A percentile compares a stretch with the other conserved stretches of the same genome.
Conservation (phyloP, 176 grass and related monocot genomes). For the Hordeum vulgare region MorexV3_pseudomolecules_assembly NC_058522.1:490404821-490405320, state of each 20-base stretch:
- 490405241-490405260: conserved; percentile 44
- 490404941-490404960: conserved; percentile 60
- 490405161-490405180: conserved; percentile 39
- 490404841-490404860: conserved; percentile 63
- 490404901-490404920: conserved; percentile 69
- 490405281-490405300: conserved; percentile 53
- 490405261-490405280: conserved; percentile 39
- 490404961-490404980: conserved; percentile 60
- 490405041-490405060: conserved; percentile 76
- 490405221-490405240: conserved; percentile 41
- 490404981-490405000: conserved; percentile 42
- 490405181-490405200: conserved; percentile 36
- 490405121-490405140: conserved; percentile 57
- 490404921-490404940: conserved; percentile 48
- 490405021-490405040: conserved; percentile 57
- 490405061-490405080: conserved; percentile 63
- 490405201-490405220: conserved; percentile 47
- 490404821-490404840: conserved; percentile 38
- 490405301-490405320: conserved; percentile 53
- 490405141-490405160: conserved; percentile 33
- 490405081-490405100: conserved; percentile 61
- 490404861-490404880: conserved; percentile 62
- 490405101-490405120: conserved; percentile 68
- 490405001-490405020: conserved; percentile 56
- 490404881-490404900: conserved; percentile 54